Evolutionary conservation across 129 eudicot genomes (phyloP), one percentile per base, ranked within the genome.

Genomic region (Helichrysum umbraculigerum): DNA sequence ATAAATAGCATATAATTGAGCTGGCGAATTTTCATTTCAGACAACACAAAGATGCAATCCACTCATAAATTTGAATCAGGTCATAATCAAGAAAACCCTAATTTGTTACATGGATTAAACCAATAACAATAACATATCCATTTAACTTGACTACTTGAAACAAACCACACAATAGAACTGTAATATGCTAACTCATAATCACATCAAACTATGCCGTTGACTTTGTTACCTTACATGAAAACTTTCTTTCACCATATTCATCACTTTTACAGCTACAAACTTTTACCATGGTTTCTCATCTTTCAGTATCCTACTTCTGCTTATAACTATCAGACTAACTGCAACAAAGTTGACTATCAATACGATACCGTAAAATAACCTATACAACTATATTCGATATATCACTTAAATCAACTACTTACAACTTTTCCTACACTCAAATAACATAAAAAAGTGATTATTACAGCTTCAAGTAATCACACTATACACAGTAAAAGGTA

Each of bases 21-120:
- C 70, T 59, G 75, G 81, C 62, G 68, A 75, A 66, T 57, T 39
- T 30, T 15, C 29, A 35, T 1, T 19, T 68, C 19, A 39, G 30
- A 6, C 67, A 8, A 8, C 39, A 68, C 66, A 16, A 67, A 73
- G 77, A 73, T 35, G 77, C 68, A 71, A 39, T 63, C 4, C 50
- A 54, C n/a, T 9, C 20, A 30, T 32, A 54, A 41, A 2, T 61
- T 61, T 15, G 16, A 25, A 74, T 19, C 35, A 58, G 11, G 44
- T 42, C 33, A 14, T 16, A 76, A 7, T 1, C 4, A 50, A 50
- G 4, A 19, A 72, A 21, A 16, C 66, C 66, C 16, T 56, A 60
- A 47, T 33, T 54, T 34, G 19, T 54, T 54, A 10, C 9, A n/a
- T 30, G 25, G 33, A 52, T n/a, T 71, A 9, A 44, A 33, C 47